phyloP scores from a whole-genome alignment of 2,329 filamentous ascomycete genomes.

The Xylaria sp. region DNA sequence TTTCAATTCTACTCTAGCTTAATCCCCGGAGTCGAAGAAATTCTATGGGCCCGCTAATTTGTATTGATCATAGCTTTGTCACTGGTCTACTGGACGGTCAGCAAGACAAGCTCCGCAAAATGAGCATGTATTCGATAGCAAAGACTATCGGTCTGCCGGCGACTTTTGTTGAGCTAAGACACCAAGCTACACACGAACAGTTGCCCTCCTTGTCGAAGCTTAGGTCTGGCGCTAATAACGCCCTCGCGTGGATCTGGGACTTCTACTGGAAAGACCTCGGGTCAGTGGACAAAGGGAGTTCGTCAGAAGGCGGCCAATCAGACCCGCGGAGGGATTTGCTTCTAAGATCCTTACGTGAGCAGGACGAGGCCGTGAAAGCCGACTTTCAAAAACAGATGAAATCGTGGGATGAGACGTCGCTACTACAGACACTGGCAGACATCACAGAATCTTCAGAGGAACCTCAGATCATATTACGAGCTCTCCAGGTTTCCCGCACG shows the following conservation, averaged over 20 bases:
- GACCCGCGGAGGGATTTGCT: conserved; percentile 51
- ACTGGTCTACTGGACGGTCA: conserved; percentile 82
- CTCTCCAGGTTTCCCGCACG: conserved; percentile 56
- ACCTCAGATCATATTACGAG: conserved; percentile 57
- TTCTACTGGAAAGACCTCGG: conserved; percentile 79
- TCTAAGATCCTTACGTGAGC: conserved; percentile 52
- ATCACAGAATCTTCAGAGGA: conserved; percentile 55
- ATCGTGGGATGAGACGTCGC: conserved; percentile 51
- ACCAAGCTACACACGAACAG: conserved; percentile 91
- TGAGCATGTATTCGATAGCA: conserved; percentile 78
- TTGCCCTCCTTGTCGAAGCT: conserved; percentile 80
- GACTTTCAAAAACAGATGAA: conserved; percentile 47
- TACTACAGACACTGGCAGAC: conserved; percentile 54
- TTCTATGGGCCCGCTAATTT: conserved; percentile 31
- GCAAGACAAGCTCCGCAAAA: conserved; percentile 72
- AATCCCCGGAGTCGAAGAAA: conserved; percentile 1
- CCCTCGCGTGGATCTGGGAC: conserved; percentile 86
- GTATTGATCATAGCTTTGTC: conserved; percentile 68
- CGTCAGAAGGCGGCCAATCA: conserved; percentile 21
- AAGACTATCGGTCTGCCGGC: conserved; percentile 75
- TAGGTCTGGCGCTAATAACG: conserved; percentile 73
- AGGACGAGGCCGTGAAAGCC: conserved; percentile 35
- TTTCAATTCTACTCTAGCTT: conserved; percentile 13
- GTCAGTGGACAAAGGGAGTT: conserved; percentile 2
- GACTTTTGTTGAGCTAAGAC: conserved; percentile 87